Evolutionary conservation across 768 basidiomycete genomes (phyloP).

Genomic region (Rossbeevera mucosa): DNA sequence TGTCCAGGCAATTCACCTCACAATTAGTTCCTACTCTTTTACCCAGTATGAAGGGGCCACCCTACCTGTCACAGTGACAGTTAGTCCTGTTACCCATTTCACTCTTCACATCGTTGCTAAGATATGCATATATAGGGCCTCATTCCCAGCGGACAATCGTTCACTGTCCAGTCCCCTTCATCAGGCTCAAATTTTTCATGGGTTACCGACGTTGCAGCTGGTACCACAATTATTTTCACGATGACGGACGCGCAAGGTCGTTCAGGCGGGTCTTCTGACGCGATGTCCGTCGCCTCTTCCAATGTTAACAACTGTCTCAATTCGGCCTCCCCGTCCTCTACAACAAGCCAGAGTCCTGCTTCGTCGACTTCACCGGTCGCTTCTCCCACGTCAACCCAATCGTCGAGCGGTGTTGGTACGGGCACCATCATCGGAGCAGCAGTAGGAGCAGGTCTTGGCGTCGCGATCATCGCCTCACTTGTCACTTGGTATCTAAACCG

Average conservation of each 20-base stretch:
- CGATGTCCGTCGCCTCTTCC: constrained; percentile 44
- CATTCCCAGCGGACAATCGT: constrained; percentile 56
- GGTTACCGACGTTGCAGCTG: constrained; percentile 52
- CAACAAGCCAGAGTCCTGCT: constrained; percentile 22
- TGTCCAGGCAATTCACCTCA: constrained; percentile 3
- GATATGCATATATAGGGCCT: constrained; percentile 39
- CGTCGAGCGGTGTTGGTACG: constrained; percentile 31
- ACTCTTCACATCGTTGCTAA: background rate
- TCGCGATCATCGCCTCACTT: constrained; percentile 49
- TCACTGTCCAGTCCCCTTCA: constrained; percentile 41
- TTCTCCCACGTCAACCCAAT: constrained; percentile 19
- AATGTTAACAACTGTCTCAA: constrained; percentile 51
- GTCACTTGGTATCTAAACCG: constrained; percentile 47
- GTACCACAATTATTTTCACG: constrained; percentile 54
- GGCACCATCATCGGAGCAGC: constrained; percentile 47
- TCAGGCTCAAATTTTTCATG: constrained; percentile 42
- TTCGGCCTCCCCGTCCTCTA: constrained; percentile 50
- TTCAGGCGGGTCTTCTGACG: constrained; percentile 57
- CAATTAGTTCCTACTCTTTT: constrained; percentile 43
- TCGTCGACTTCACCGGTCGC: constrained; percentile 19
- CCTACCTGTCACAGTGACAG: constrained; percentile 53
- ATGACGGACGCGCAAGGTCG: constrained; percentile 48
- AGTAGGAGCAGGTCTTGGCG: constrained; percentile 49
- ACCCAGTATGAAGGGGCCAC: constrained; percentile 41
- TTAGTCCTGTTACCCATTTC: constrained; percentile 25